Evolutionary conservation across 1,284 basidiomycete species (phyloP).

Genomic region (Clitocybe nebularis): DNA sequence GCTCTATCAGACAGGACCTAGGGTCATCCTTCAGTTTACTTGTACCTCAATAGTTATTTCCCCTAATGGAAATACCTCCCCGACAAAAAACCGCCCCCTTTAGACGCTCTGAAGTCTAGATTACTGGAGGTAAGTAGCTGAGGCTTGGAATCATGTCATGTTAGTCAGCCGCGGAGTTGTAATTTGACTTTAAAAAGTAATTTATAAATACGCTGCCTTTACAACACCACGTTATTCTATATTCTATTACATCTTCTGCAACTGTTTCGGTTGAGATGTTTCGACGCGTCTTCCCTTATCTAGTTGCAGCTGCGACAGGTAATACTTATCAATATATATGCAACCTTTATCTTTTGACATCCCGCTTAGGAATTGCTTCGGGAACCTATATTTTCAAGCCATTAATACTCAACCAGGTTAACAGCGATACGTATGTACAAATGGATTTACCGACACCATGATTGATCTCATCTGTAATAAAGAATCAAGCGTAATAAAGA

Average conservation of each 20-base stretch:
- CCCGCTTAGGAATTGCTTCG: conserved; percentile 47
- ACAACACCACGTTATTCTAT: too few relatives aligned
- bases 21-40: too few relatives aligned
- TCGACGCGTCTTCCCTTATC: conserved; percentile 29
- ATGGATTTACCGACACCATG: background rate
- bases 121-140: background rate
- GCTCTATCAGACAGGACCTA: too few relatives aligned
- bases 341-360: background rate
- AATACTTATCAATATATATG: background rate
- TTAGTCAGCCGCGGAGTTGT: conserved; percentile 1
- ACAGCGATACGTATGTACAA: conserved; percentile 14
- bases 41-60: too few relatives aligned
- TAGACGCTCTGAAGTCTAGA: too few relatives aligned
- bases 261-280: conserved; percentile 17
- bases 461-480: too few relatives aligned
- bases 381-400: conserved; percentile 62
- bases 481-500: conserved; percentile 7
- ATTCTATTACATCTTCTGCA: background rate
- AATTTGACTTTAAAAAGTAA: too few relatives aligned
- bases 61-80: too few relatives aligned
- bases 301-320: conserved; percentile 37
- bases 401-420: conserved; percentile 26
- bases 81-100: too few relatives aligned
- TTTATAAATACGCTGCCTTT: too few relatives aligned
- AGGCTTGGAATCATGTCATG: background rate